These are phyloP conservation scores for Eimeria praecox DNA, from an alignment of 169 alveolate species.

Conservation along the genomic window DNA sequence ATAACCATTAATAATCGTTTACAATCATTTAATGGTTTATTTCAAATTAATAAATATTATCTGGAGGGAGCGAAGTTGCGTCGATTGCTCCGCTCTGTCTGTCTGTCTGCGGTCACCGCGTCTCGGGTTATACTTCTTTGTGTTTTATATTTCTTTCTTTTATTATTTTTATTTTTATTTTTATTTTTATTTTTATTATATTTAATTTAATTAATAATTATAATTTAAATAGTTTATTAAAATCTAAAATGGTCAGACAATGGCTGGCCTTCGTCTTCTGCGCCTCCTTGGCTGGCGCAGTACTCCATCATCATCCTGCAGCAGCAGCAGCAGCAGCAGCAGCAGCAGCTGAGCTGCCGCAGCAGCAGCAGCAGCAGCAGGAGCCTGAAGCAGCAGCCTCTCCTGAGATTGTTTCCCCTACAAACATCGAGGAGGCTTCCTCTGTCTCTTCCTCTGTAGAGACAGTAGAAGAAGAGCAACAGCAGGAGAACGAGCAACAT, in stretches of 20 bases:
- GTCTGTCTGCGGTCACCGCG: not conserved
- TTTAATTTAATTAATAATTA: not conserved
- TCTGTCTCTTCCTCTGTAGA: constrained; percentile 1
- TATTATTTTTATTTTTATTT: not conserved
- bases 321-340: not conserved
- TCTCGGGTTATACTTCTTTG: not conserved
- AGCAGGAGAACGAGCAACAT: too few species aligned
- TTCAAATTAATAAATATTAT: too few species aligned
- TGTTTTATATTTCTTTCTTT: not conserved
- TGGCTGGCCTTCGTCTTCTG: not conserved
- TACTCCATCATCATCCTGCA: too few species aligned
- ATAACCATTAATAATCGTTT: too few species aligned
- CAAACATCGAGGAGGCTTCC: not conserved
- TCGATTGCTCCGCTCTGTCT: too few species aligned
- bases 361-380: constrained; percentile 6
- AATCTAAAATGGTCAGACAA: not conserved
- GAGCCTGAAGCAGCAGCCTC: not conserved
- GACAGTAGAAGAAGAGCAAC: too few species aligned
- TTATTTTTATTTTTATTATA: not conserved
- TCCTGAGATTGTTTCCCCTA: too few species aligned
- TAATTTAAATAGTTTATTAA: not conserved
- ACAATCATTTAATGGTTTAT: not conserved
- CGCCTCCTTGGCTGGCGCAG: not conserved
- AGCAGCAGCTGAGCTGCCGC: not conserved
- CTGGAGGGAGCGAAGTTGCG: too few species aligned